Evolutionary conservation across 1,284 basidiomycete species (phyloP), one percentile per base, ranked within the genome.

Genomic region (Violaceomyces palustris): DNA sequence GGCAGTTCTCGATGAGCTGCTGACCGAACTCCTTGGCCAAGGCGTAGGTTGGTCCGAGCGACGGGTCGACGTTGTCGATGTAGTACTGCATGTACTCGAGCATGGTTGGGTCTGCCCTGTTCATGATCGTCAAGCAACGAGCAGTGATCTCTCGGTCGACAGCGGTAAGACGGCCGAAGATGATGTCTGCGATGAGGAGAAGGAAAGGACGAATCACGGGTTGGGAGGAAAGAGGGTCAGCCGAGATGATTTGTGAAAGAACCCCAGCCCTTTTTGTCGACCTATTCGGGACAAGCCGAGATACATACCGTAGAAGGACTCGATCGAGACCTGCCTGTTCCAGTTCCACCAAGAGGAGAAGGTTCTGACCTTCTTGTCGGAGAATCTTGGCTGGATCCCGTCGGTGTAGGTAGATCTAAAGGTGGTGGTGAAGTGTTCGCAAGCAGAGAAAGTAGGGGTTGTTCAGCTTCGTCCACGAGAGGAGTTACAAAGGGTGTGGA

Each of bases 261-360:
- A 29, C 27, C 27, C 10, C 10, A 29, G 27, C 10, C n/a, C 10
- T n/a, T 29, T 10, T n/a, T 36, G 15, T 18, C 10, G 10, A 29
- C 15, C 10, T 10, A 10, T 18, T 10, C 17, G 15, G 14, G 17
- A 35, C 21, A 29, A 23, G 41, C 8, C 23, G 19, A 12, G 9
- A 35, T n/a, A 3, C 34, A n/a, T n/a, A 96, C 92, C n/a, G 77
- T 92, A 96, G 78, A 86, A 97, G 86, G 97, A 89, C 50, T 88
- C 79, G 30, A 97, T 79, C 21, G 91, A 88, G 58, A 93, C 90
- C 77, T 96, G 91, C 61, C 93, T 85, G 39, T 88, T 91, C 94
- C 93, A 98, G 75, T 98, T 98, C 93, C 93, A 98, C 10, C 86
- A 90, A 9, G 91, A 96, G 74, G 96, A 91, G 78, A 98, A 98